These are phyloP conservation scores for Cytospora schulzeri DNA, from an alignment of 2,329 filamentous ascomycete genomes.

Conservation along the genomic window DNA sequence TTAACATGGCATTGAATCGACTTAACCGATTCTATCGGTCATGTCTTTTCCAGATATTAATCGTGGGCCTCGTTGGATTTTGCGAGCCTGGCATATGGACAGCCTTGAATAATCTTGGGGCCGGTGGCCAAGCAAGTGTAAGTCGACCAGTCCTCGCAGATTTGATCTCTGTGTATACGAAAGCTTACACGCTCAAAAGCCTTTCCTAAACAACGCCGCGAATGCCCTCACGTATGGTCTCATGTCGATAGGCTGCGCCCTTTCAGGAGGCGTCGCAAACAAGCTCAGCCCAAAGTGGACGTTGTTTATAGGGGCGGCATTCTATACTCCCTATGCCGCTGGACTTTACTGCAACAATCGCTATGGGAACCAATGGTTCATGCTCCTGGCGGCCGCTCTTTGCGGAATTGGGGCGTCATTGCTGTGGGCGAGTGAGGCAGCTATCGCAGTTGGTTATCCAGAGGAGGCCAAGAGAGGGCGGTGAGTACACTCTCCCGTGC, in stretches of 20 bases:
- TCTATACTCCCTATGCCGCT: conserved; percentile 64
- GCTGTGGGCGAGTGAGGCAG: conserved; percentile 70
- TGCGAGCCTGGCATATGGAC: conserved; percentile 25
- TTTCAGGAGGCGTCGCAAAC: conserved; percentile 20
- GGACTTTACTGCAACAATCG: conserved; percentile 68
- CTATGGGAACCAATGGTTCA: conserved; percentile 63
- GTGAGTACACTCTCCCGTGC: background rate
- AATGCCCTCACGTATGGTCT: conserved; percentile 23
- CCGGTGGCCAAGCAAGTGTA: conserved; percentile 21
- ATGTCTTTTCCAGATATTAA: conserved; percentile 22
- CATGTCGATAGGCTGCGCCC: conserved; percentile 15
- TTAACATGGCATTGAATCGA: conserved; percentile 1
- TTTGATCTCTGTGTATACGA: background rate
- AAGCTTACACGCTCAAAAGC: background rate
- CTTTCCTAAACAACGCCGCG: conserved; percentile 20
- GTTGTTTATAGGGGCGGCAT: conserved; percentile 12
- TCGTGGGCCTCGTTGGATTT: conserved; percentile 21
- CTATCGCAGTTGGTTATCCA: conserved; percentile 65
- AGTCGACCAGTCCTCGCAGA: background rate
- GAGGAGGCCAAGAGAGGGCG: conserved; percentile 61
- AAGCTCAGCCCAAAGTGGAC: conserved; percentile 17
- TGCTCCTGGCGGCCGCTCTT: conserved; percentile 62
- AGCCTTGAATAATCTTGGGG: conserved; percentile 23
- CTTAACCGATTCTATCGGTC: conserved; percentile 16
- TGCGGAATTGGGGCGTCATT: conserved; percentile 66